These are phyloP conservation scores for Calonectria ilicicola DNA, from an alignment of 2,329 filamentous ascomycete species.

Conservation along the genomic window DNA sequence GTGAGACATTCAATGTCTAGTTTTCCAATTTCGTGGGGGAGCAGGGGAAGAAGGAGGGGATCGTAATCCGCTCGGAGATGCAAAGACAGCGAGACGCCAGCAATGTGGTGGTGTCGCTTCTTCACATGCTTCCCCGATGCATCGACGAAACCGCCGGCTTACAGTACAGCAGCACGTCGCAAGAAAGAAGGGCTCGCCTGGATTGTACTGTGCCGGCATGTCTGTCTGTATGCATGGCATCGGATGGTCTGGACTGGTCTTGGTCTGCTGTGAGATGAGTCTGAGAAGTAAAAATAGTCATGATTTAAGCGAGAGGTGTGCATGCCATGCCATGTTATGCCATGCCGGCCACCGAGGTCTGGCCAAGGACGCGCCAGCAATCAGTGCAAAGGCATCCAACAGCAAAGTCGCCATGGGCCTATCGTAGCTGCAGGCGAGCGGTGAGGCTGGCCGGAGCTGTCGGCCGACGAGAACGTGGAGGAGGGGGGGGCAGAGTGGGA, in stretches of 20 bases:
- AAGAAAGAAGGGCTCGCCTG: neutral
- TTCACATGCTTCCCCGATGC: constrained; percentile 9
- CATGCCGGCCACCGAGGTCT: constrained; percentile 5
- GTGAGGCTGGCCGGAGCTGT: constrained; percentile 34
- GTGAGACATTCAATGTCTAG: constrained; percentile 3
- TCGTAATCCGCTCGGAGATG: neutral
- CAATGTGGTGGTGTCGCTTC: constrained; percentile 11
- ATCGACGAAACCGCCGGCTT: neutral
- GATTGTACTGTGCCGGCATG: neutral
- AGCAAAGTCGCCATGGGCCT: constrained; percentile 18
- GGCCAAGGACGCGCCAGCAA: constrained; percentile 17
- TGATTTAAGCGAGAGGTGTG: constrained; percentile 6
- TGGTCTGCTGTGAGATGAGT: constrained; percentile 11
- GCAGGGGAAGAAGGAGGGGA: neutral
- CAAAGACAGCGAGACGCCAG: neutral
- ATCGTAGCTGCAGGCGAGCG: constrained; percentile 31
- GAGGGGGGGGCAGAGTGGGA: too few species aligned
- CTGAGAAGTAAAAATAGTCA: constrained; percentile 21
- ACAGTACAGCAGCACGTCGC: neutral
- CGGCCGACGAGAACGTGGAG: constrained; percentile 21
- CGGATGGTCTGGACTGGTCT: constrained; percentile 13
- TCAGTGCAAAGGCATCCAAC: constrained; percentile 18
- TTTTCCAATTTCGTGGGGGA: constrained; percentile 1
- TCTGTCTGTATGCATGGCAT: constrained; percentile 12
- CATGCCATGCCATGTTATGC: neutral